Evolutionary conservation across 352 stramenopile species (phyloP), one percentile per base, ranked within the genome.

Genomic region (Phytophthora pinifolia): DNA sequence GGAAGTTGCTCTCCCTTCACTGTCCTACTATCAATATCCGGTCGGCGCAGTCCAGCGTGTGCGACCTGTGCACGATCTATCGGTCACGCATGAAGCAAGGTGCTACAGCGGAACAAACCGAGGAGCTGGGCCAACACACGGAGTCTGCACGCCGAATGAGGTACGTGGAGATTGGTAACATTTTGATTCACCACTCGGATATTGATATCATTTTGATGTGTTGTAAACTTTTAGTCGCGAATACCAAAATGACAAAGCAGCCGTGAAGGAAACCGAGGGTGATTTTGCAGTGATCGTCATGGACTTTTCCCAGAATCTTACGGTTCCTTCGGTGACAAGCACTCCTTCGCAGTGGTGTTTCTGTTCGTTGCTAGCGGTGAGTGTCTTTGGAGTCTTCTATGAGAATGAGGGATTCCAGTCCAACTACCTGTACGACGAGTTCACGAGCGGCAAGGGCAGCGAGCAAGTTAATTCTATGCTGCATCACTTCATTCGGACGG

Each of bases 341-440:
- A 69, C 49, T 3, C 39, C 54, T 2, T 69, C 49, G 10, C 53
- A 59, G 17, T 66, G 45, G 49, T 66, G 54, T 18, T 58, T 66
- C 14, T 10, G 53, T 4, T 61, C 46, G 9, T 18, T 66, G 1
- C 42, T 46, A 14, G 14, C 18, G 1, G 45, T 61, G 3, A 61
- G 37, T 38, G 25, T 55, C 13, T 66, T 66, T 22, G 50, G 58
- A 6, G 37, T 56, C 13, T 54, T 44, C 35, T 36, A 53, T 20
- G 50, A 25, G 2, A 50, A 58, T n/a, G 27, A 43, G 12, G 18
- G 35, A 7, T 1, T 4, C 35, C 20, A 43, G 4, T 30, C 18
- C 15, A 43, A 43, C 17, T 43, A 43, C 17, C n/a, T 43, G 17
- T 43, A 43, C 17, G 37, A 43, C 17, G 37, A 29, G 37, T 43